Evolutionary conservation across 2,329 filamentous ascomycete species (phyloP), one percentile per base, ranked within the genome.

Genomic region (Aquanectria penicillioides): DNA sequence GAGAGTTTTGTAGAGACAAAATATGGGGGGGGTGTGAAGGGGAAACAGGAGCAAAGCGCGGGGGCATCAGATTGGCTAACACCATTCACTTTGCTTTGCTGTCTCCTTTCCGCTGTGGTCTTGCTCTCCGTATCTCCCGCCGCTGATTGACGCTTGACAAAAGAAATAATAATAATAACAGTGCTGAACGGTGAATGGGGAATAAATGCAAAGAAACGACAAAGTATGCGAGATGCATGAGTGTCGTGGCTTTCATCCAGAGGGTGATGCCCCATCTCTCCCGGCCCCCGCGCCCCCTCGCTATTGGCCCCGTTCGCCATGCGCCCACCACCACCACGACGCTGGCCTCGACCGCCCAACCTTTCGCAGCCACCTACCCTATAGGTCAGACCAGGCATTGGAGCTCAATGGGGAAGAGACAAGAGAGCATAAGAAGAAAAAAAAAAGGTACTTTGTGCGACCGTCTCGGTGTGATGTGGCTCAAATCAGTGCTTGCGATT

Each of bases 171-270:
- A 22, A 43, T 33, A 43, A 38, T 40, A 29, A 18, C 18, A 37
- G 33, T 33, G 18, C 38, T 22, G 29, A 47, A 53, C 28, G 41
- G 34, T 41, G 40, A 36, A 28, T 53, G 41, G 29, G 31, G 29
- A 41, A 43, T 31, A 54, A 59, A 37, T 58, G 40, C 48, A 52
- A 40, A 49, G 54, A 47, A 48, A 41, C 44, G 41, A 46, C 18
- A 40, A 53, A 43, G 40, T 25, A 50, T 40, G 37, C 57, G 46
- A 58, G 67, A 76, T 79, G 78, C 78, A 80, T 54, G 71, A 74
- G 61, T 78, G 78, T 81, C 80, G 80, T 82, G 80, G 80, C 79
- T 78, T 71, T 71, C 74, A 70, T 74, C 78, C 73, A 80, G 77
- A 78, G 78, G 78, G 63, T 72, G 67, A 61, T 44, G 41, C 43